Evolutionary conservation across 441 rosid species (phyloP), one percentile per base, ranked within the genome.

Genomic region (Metrosideros polymorpha): DNA sequence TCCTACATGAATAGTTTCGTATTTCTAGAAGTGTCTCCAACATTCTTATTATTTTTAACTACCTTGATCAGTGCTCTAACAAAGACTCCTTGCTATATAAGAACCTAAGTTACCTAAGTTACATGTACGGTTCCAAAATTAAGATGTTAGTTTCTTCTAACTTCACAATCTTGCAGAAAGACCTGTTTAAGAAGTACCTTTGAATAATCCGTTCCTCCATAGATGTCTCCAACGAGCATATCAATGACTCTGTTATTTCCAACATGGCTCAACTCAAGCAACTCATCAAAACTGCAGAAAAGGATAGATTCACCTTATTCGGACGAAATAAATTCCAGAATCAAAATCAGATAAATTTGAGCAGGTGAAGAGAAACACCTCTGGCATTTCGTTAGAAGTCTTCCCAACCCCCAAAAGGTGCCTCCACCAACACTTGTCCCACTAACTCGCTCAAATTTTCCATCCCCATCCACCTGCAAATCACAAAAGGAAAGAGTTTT

Each of bases 351-450:
- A 49, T 83, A 56, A 63, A 77, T 71, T 71, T 71, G n/a, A 52
- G 45, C 84, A 63, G 30, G 53, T 82, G 51, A 39, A 54, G 85
- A 83, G 0, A 88, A 85, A 83, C 84, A 53, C 99, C 98, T 98
- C 89, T 95, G 95, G 97, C 99, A 97, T 91, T 96, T 98, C 18
- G 99, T 98, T 85, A 98, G 89, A 85, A 98, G 95, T 92, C 93
- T 95, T 90, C 99, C 99, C 93, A 98, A 91, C 54, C 99, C 99
- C 99, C 97, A 98, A 66, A 94, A 98, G 82, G 99, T 97, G 79
- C 99, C 99, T 89, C 99, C 99, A 19, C 99, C 99, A 84, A 96
- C 98, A 92, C 96, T 98, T 61, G 99, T 98, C 77, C 99, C 99
- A 82, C 99, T 98, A 87, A 98, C 99, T 85, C 99, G 95, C 93